Percentiles rank a stretch among this genome's conserved stretches.
Conservation (phyloP, 148 eudicot genomes). For the Amaranthus cruentus region DNA sequence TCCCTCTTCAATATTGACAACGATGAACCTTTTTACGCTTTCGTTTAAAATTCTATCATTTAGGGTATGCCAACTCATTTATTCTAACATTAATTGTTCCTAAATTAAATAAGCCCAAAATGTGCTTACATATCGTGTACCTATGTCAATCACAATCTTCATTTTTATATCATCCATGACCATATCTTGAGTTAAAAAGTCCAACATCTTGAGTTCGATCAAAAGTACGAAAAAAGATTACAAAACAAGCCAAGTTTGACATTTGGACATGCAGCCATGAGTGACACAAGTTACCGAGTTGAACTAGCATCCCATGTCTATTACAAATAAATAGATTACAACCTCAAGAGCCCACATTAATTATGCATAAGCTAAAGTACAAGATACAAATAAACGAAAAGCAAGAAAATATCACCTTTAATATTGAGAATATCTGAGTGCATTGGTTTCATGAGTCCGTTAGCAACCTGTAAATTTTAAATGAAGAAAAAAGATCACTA, state of each 20-base stretch:
- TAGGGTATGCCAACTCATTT: too few relatives aligned
- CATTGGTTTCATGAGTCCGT: constrained; percentile 26
- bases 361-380: neutral
- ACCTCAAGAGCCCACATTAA: neutral
- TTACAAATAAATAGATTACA: neutral
- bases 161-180: too few relatives aligned
- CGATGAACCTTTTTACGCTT: too few relatives aligned
- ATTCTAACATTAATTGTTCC: too few relatives aligned
- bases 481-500: constrained; percentile 2
- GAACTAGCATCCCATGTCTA: neutral
- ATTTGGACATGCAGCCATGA: neutral
- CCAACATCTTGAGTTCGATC: neutral
- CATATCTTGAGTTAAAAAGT: too few relatives aligned
- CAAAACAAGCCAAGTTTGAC: neutral
- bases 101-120: too few relatives aligned
- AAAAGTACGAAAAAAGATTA: neutral
- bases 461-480: constrained; percentile 31
- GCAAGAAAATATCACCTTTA: constrained; percentile 33
- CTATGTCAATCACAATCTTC: too few relatives aligned
- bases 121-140: too few relatives aligned
- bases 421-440: constrained; percentile 15
- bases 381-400: neutral
- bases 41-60: too few relatives aligned
- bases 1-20: too few relatives aligned
- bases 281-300: too few relatives aligned